Base-by-base conservation (phyloP, 805 yeast genomes). In the Maudiozyma pseudohumilis region DNA sequence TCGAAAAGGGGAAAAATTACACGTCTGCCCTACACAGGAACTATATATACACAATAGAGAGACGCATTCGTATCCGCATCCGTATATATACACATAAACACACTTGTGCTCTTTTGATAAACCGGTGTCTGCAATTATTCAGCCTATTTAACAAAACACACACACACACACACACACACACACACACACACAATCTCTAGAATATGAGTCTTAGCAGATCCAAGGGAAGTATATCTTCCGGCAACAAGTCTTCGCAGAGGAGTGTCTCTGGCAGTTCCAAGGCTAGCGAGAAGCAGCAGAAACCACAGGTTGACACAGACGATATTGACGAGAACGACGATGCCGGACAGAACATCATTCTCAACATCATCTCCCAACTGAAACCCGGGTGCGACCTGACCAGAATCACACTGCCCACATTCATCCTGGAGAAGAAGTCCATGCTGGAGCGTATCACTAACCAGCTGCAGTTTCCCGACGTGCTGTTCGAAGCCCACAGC, bases 381-480 rank as follows among this genome's bases (percentile, higher is more conserved):
- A 76, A 96, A 49, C 95, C 94, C 0, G 97, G 97, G 1, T 75
- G 82, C 37, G 98, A 92, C 55, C 68, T 92, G 44, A 71, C 95
- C 0, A 72, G 89, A 52, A 89, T 92, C 46, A 89, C 98, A 0
- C 68, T 92, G 36, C 98, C 98, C 4, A 92, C 98, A 1, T 92
- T 92, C 52, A 87, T 92, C 35, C 67, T 92, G 38, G 98, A 92
- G 60, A 80, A 94, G 57, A 92, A 88, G 63, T 83, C 95, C 2
- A 88, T 92, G 97, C 66, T 92, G 38, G 98, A 92, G 60, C 75
- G 98, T 55, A 85, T 92, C 48, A 83, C 96, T 3, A 92, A 92
- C 59, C 83, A 77, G 55, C 70, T 84, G 41, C 80, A 80, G 53
- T 86, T 77, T 46, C 96, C 96, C 0, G 75, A 77, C 26, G 63